phyloP scores from a whole-genome alignment of 169 alveolate genomes.

The Babesia bovis region DNA sequence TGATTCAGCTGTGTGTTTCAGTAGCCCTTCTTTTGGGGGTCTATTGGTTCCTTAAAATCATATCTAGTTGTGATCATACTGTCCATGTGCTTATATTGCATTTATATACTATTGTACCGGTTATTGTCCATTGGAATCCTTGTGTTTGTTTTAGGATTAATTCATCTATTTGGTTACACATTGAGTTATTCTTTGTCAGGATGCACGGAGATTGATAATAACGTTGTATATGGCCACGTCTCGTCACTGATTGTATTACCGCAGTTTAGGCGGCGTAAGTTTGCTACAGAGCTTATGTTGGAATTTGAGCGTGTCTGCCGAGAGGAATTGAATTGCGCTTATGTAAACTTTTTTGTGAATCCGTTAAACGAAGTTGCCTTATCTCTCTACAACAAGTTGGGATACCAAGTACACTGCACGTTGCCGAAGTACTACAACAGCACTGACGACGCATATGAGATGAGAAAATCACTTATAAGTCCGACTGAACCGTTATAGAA shows the following conservation, averaged over 20 bases:
- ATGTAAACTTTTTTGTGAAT: constrained; percentile 69
- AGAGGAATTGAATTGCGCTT: constrained; percentile 44
- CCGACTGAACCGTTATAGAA: background rate
- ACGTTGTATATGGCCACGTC: constrained; percentile 67
- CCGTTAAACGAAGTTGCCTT: constrained; percentile 65
- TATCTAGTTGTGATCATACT: too few relatives aligned
- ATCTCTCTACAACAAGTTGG: constrained; percentile 60
- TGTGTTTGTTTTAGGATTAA: too few relatives aligned
- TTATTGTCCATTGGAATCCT: too few relatives aligned
- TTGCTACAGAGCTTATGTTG: constrained; percentile 65
- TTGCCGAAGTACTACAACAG: constrained; percentile 68
- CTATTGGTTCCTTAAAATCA: too few relatives aligned
- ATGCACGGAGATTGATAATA: constrained; percentile 14
- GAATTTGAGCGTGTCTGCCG: constrained; percentile 71
- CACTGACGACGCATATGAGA: constrained; percentile 72
- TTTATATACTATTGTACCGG: too few relatives aligned
- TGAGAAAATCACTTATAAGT: constrained; percentile 56
- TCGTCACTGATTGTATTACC: constrained; percentile 68
- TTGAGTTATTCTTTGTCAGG: constrained; percentile 24
- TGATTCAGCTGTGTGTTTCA: background rate
- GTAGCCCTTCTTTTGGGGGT: too few relatives aligned
- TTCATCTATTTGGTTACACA: too few relatives aligned
- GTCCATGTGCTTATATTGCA: too few relatives aligned
- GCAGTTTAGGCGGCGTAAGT: constrained; percentile 66
- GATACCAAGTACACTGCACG: constrained; percentile 64